phyloP scores from a whole-genome alignment of 176 grass and related monocot species.

The Eleusine coracana region DNA sequence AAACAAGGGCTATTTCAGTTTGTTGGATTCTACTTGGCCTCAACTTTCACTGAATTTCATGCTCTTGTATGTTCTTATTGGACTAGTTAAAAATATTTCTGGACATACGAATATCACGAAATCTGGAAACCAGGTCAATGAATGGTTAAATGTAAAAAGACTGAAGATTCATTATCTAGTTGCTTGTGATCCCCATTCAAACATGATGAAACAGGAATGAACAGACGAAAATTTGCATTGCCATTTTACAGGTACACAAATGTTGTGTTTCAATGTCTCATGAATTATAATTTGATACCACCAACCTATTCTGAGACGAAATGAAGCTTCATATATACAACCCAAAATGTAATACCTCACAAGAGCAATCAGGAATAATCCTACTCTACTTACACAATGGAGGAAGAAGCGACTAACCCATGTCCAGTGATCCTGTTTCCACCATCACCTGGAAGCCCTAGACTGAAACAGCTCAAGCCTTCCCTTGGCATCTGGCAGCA shows the following conservation, averaged over 20 bases:
- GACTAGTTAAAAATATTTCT: background rate
- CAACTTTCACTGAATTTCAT: background rate
- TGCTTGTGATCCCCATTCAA: background rate
- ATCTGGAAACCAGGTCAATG: too few species aligned
- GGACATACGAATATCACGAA: background rate
- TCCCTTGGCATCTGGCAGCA: conserved; percentile 61
- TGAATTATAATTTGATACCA: conserved; percentile 39
- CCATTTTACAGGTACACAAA: conserved; percentile 27
- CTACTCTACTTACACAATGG: conserved; percentile 41
- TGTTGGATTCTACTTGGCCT: background rate
- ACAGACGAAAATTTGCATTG: background rate
- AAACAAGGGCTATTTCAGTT: background rate
- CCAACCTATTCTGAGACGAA: conserved; percentile 35
- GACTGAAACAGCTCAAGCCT: conserved; percentile 83
- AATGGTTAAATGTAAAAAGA: background rate
- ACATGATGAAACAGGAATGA: conserved; percentile 3
- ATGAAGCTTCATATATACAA: conserved; percentile 42
- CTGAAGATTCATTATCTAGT: background rate
- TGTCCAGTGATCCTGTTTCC: background rate
- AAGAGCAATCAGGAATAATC: conserved; percentile 42
- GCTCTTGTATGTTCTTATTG: background rate
- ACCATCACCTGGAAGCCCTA: conserved; percentile 53
- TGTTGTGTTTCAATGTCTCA: conserved; percentile 16
- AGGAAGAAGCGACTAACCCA: conserved; percentile 37
- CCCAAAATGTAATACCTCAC: conserved; percentile 28